Percentiles rank a stretch among this genome's conserved stretches.
Evolutionary conservation across 2,329 filamentous ascomycete genomes (phyloP).

Genomic region (Phyllosticta paracitricarpa): DNA sequence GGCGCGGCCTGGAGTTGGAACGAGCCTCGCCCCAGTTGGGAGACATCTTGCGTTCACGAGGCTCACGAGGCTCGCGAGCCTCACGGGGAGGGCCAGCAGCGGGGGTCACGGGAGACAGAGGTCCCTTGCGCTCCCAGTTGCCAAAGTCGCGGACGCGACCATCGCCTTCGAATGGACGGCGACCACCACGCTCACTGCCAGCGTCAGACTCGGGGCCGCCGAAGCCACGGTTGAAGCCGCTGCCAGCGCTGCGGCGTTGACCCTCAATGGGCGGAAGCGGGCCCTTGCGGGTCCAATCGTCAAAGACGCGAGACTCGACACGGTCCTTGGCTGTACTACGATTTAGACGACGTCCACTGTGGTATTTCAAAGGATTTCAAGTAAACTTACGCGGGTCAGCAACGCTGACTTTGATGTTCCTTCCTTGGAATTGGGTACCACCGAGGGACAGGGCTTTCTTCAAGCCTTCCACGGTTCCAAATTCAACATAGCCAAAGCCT

Average conservation of each 20-base stretch:
- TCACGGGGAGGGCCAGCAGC: constrained; percentile 39
- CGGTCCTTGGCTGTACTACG: constrained; percentile 71
- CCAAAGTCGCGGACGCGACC: constrained; percentile 70
- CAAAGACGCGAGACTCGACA: constrained; percentile 69
- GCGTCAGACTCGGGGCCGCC: constrained; percentile 42
- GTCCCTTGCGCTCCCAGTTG: constrained; percentile 93
- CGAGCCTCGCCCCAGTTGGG: constrained; percentile 65
- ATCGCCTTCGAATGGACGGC: constrained; percentile 54
- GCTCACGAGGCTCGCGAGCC: constrained; percentile 44
- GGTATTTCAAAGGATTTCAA: not conserved
- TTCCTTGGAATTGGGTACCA: constrained; percentile 73
- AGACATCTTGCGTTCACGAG: constrained; percentile 41
- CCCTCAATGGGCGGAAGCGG: constrained; percentile 66
- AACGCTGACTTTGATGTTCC: constrained; percentile 85
- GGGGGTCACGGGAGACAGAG: constrained; percentile 57
- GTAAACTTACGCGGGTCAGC: constrained; percentile 86
- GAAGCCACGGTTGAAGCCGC: constrained; percentile 39
- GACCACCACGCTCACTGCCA: constrained; percentile 54
- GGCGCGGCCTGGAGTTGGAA: constrained; percentile 66
- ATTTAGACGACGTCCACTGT: not conserved
- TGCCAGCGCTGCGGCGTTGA: constrained; percentile 38
- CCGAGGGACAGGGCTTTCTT: constrained; percentile 83
- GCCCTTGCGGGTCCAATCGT: constrained; percentile 88
- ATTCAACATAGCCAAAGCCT: constrained; percentile 97
- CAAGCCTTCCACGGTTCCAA: constrained; percentile 74